Evolutionary conservation across 2,329 filamentous ascomycete genomes (phyloP).

Genomic region (Penicillium sp.): DNA sequence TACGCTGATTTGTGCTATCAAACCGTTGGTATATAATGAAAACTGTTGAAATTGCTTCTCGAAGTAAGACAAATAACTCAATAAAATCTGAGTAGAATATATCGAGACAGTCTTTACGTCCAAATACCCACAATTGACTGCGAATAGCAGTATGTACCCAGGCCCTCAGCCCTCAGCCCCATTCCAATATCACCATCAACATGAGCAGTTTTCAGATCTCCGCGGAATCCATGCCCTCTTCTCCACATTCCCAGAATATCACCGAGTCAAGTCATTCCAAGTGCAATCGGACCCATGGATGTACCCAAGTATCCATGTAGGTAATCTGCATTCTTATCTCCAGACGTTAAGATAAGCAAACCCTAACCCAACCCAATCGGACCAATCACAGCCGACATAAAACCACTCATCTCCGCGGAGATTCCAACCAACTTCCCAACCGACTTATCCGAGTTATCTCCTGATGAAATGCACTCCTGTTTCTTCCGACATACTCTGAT

Average conservation of each 20-base stretch:
- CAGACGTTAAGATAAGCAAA: conserved; percentile 1
- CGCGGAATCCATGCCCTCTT: not conserved
- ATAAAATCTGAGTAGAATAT: not conserved
- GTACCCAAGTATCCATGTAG: no score
- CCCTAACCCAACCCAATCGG: not conserved
- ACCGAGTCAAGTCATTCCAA: not conserved
- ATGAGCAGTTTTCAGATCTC: not conserved
- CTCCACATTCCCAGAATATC: not conserved
- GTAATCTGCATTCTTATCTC: conserved; percentile 2
- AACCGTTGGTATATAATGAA: not conserved
- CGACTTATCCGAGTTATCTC: conserved; percentile 2
- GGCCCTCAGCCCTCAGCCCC: not conserved
- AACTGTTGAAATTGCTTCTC: not conserved
- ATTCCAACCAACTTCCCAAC: not conserved
- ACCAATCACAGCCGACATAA: conserved; percentile 6
- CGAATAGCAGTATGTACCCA: not conserved
- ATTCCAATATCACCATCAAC: no score
- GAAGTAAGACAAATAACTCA: not conserved
- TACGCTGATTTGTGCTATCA: not conserved
- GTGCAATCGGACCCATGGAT: no score
- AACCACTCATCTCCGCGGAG: conserved; percentile 17
- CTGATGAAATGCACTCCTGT: conserved; percentile 3
- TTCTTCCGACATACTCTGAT: conserved; percentile 5
- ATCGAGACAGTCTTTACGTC: not conserved
- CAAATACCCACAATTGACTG: not conserved